Base-by-base conservation (phyloP, 2,329 filamentous ascomycete species). In the Ambrosiella cleistominuta region DNA sequence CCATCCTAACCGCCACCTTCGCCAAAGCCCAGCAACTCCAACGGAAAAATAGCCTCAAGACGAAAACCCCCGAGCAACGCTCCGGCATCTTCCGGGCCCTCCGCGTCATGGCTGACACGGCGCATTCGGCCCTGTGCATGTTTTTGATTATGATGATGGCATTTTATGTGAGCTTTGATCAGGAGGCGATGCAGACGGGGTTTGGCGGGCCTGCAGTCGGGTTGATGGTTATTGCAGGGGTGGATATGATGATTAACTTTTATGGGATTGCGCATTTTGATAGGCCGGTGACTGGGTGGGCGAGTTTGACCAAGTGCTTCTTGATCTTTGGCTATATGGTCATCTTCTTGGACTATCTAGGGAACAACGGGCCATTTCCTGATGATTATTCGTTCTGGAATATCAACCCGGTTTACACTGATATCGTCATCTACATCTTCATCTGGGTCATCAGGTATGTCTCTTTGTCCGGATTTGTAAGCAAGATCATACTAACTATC, bases 211-310 rank as follows among this genome's bases (percentile, higher is more conserved):
- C 63, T 54, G 69, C 68, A 17, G 60, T 68, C 7, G 60, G 66
- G 7, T 63, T 71, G 9, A 62, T 70, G 6, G 55, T 62, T 7
- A 60, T 70, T n/a, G 64, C 71, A 7, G 61, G 59, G 36, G 44
- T 65, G 36, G 70, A 73, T 60, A 63, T 67, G n/a, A 57, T 66
- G 15, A 66, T 73, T 57, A 70, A 72, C 61, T 61, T 69, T 45
- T 62, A 66, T 57, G 67, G 67, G 27, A 66, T 72, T 36, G 63
- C 65, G 12, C 64, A 66, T 51, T 63, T 66, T 47, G 64, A 67
- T 55, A 64, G 60, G 42, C 64, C 64, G 7, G 69, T 69, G 66
- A 64, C 65, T 7, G 64, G 63, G 37, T 67, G 67, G 64, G 64
- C 66, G n/a, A 62, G 71, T 2, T 39, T 67, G 6, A 54, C 66